Evolutionary conservation across 2,329 filamentous ascomycete species (phyloP).

Genomic region (Neonectria punicea): DNA sequence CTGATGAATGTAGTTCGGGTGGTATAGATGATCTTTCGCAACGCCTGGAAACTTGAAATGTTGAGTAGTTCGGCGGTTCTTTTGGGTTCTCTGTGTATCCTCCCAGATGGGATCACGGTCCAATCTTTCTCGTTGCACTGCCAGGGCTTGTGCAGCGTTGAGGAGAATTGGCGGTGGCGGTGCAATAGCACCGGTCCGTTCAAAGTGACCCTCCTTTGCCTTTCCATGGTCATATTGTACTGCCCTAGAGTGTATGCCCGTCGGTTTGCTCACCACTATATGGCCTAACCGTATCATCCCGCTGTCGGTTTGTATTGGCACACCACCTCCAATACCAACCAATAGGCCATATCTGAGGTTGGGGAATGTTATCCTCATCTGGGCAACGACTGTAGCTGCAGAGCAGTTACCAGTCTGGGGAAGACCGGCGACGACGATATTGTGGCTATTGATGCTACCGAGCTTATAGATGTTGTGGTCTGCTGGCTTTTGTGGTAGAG

Average conservation of each 20-base stretch:
- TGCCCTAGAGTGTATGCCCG: slow-evolving; percentile 26
- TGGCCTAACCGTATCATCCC: slow-evolving; percentile 38
- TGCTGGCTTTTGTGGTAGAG: slow-evolving; percentile 15
- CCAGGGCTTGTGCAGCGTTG: slow-evolving; percentile 26
- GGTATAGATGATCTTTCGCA: slow-evolving; percentile 23
- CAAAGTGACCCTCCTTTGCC: slow-evolving; percentile 25
- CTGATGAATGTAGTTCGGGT: slow-evolving; percentile 12
- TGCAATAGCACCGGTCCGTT: slow-evolving; percentile 26
- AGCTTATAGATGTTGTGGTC: slow-evolving; percentile 42
- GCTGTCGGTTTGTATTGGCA: slow-evolving; percentile 28
- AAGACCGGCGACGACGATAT: slow-evolving; percentile 46
- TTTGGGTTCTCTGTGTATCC: slow-evolving; percentile 15
- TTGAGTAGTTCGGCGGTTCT: neutral
- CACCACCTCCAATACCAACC: slow-evolving; percentile 40
- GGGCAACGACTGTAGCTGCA: slow-evolving; percentile 45
- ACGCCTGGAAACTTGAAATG: slow-evolving; percentile 21
- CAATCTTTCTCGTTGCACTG: slow-evolving; percentile 6
- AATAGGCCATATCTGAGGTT: slow-evolving; percentile 37
- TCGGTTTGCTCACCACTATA: slow-evolving; percentile 36
- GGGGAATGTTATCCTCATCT: slow-evolving; percentile 49
- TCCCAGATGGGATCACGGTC: slow-evolving; percentile 19
- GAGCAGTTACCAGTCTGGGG: slow-evolving; percentile 45
- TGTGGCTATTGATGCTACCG: slow-evolving; percentile 45
- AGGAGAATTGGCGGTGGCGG: slow-evolving; percentile 28
- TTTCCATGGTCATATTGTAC: slow-evolving; percentile 38